phyloP scores from a whole-genome alignment of 2,329 filamentous ascomycete genomes.

The Fusarium subglutinans region DNA sequence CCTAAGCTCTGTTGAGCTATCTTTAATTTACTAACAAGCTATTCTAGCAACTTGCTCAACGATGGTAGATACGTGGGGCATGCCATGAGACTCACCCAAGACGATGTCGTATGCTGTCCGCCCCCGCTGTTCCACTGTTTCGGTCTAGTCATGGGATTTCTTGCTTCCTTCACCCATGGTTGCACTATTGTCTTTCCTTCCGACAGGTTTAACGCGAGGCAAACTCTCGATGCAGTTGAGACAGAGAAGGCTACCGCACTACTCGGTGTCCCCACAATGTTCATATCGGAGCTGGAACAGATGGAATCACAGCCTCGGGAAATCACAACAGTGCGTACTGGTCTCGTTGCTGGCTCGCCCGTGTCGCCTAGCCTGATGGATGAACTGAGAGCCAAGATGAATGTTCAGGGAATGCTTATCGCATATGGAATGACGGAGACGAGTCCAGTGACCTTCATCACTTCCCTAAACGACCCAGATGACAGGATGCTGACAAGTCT shows the following conservation, averaged over 20 bases:
- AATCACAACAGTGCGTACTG: not conserved
- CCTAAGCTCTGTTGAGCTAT: rapidly evolving
- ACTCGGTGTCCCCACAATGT: not conserved
- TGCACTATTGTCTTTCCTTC: not conserved
- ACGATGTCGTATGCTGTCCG: not conserved
- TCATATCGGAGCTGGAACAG: not conserved
- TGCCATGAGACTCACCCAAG: not conserved
- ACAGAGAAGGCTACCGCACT: not conserved
- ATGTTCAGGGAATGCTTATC: not conserved
- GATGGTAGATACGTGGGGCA: not conserved
- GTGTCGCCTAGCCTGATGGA: not conserved
- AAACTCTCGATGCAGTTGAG: not conserved
- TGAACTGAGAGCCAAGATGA: not conserved
- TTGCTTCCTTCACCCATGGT: not conserved
- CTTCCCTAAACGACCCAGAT: not conserved
- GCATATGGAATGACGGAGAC: not conserved
- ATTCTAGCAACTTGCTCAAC: not conserved
- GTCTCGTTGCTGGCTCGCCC: not conserved
- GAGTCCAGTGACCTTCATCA: not conserved
- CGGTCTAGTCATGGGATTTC: not conserved
- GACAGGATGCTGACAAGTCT: not conserved
- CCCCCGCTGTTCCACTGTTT: not conserved
- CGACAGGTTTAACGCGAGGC: not conserved
- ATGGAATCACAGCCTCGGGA: not conserved
- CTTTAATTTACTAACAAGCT: not conserved